Evolutionary conservation across 208 protist genomes (phyloP), one percentile per base, ranked within the genome.

Genomic region (Tritrichomonas foetus): DNA sequence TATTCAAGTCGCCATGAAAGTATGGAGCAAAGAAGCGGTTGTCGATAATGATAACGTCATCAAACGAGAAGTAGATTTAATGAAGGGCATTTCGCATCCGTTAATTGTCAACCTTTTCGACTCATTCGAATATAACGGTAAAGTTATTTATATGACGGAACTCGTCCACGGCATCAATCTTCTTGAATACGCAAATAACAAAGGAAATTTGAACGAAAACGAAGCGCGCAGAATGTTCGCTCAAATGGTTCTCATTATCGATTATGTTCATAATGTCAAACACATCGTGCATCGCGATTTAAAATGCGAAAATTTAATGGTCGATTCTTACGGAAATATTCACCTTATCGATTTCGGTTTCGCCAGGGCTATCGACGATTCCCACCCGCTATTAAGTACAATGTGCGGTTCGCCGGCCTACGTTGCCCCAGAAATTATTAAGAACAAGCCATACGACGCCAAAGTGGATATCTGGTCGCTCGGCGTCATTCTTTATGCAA

Each of bases 321-420:
- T 82, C 25, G 74, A 82, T 50, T 41, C 27, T 30, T 50, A 82
- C 41, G 33, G n/a, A n/a, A 82, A 82, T 50, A 82, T 82, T n/a
- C n/a, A 41, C 30, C 20, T 82, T 50, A 82, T 82, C 50, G 74
- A 82, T 82, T 82, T 82, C 41, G 74, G 74, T 25, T n/a, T n/a
- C n/a, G n/a, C n/a, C n/a, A n/a, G n/a, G n/a, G n/a, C n/a, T n/a
- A n/a, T n/a, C n/a, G n/a, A n/a, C n/a, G n/a, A n/a, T n/a, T n/a
- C n/a, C n/a, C n/a, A n/a, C n/a, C n/a, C n/a, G n/a, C n/a, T n/a
- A n/a, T 41, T 82, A 0, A 50, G 41, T 50, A 82, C 74, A 20
- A 41, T 36, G 8, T 82, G 74, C 20, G 74, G 74, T 1, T 82
- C 74, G 22, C 41, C 74, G 3, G 69, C 74, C 1, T 82, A 82